Evolutionary conservation across 2,329 filamentous ascomycete genomes (phyloP).

Genomic region (Penicillium aurantiogriseum): DNA sequence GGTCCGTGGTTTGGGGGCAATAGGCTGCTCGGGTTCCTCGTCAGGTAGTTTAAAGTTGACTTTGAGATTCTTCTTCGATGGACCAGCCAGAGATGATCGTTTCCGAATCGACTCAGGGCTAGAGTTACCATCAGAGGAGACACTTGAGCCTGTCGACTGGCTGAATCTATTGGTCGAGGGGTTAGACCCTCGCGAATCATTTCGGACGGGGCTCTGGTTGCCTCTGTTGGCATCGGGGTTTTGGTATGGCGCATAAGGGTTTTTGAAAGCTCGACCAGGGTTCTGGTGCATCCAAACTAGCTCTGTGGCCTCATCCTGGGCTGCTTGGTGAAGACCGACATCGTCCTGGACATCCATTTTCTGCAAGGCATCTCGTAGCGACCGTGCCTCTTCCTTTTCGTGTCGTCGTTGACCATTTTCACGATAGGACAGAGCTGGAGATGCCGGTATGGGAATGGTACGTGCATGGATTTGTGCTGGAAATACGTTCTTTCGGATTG

Average conservation of each 20-base stretch:
- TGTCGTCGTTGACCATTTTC: constrained; percentile 56
- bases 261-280: constrained; percentile 49
- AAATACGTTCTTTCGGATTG: constrained; percentile 37
- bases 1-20: constrained; percentile 28
- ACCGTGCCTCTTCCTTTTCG: constrained; percentile 59
- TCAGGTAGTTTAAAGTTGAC: constrained; percentile 42
- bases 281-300: constrained; percentile 64
- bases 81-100: constrained; percentile 25
- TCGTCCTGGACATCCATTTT: constrained; percentile 60
- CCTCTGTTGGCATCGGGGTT: constrained; percentile 46
- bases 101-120: constrained; percentile 20
- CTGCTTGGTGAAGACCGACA: constrained; percentile 52
- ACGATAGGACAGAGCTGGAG: constrained; percentile 49
- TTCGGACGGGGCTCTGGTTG: constrained; percentile 40
- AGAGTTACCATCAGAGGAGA: constrained; percentile 19
- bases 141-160: constrained; percentile 18
- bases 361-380: constrained; percentile 56
- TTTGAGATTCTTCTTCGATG: constrained; percentile 37
- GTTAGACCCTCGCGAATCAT: neutral
- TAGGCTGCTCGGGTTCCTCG: constrained; percentile 24
- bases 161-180: constrained; percentile 12
- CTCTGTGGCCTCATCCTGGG: constrained; percentile 62
- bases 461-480: constrained; percentile 36
- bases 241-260: constrained; percentile 48
- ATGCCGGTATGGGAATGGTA: constrained; percentile 25